phyloP scores from a whole-genome alignment of 2,329 filamentous ascomycete genomes.

The Cladophialophora bantiana region DNA sequence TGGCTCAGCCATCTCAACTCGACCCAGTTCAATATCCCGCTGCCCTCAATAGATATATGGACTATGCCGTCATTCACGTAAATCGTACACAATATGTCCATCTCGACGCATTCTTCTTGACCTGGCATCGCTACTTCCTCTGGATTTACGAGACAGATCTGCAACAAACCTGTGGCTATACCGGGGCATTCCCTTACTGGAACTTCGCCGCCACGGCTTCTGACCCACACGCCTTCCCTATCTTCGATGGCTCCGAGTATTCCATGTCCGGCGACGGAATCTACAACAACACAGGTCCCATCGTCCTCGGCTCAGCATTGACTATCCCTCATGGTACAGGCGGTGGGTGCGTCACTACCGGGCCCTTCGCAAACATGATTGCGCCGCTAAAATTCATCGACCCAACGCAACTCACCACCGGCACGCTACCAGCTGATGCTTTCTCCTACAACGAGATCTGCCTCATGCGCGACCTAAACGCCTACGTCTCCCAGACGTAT shows the following conservation, averaged over 20 bases:
- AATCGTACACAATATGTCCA: constrained; percentile 48
- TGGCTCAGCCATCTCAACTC: constrained; percentile 44
- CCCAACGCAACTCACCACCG: constrained; percentile 32
- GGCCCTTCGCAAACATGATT: constrained; percentile 41
- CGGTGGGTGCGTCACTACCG: constrained; percentile 41
- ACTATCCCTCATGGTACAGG: constrained; percentile 41
- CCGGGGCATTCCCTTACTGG: constrained; percentile 54
- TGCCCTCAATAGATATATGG: constrained; percentile 48
- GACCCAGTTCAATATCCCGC: constrained; percentile 43
- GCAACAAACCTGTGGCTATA: constrained; percentile 55
- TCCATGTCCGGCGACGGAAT: constrained; percentile 46
- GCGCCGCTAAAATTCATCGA: constrained; percentile 38
- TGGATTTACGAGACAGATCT: constrained; percentile 54
- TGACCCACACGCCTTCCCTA: constrained; percentile 40
- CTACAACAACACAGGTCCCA: constrained; percentile 35
- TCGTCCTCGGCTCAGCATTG: constrained; percentile 32
- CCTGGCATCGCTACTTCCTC: constrained; percentile 56
- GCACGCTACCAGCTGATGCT: constrained; percentile 33
- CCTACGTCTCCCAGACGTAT: constrained; percentile 38
- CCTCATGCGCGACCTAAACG: constrained; percentile 40
- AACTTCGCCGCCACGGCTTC: constrained; percentile 46
- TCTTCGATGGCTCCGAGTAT: constrained; percentile 50
- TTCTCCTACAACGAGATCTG: constrained; percentile 40
- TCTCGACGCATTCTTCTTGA: constrained; percentile 49
- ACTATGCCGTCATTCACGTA: constrained; percentile 52